Evolutionary conservation across 352 stramenopile genomes (phyloP).

Genomic region (Blastocystis sp.): DNA sequence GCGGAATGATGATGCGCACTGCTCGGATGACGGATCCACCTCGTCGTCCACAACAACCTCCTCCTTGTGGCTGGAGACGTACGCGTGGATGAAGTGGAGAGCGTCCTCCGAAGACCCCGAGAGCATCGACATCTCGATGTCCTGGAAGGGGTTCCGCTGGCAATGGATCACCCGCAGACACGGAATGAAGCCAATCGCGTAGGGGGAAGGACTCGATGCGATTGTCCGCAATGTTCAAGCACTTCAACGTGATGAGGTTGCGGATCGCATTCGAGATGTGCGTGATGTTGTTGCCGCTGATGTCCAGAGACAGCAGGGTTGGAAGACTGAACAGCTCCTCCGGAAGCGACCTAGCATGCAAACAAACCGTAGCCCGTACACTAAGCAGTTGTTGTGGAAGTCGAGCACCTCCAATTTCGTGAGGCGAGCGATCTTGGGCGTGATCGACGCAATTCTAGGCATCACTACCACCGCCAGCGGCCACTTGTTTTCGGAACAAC

Average conservation of each 20-base stretch:
- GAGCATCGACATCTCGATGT: background rate
- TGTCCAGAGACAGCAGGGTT: slow-evolving; percentile 13
- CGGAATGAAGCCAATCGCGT: slow-evolving; percentile 30
- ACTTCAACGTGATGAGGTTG: slow-evolving; percentile 13
- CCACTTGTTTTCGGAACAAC: slow-evolving; percentile 55
- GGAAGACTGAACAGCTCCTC: background rate
- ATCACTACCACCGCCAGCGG: background rate
- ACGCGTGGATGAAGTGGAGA: background rate
- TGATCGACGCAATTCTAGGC: slow-evolving; percentile 27
- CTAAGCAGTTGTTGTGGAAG: slow-evolving; percentile 48
- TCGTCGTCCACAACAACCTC: background rate
- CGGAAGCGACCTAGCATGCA: slow-evolving; percentile 7
- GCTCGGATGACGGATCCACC: background rate
- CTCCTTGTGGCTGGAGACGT: slow-evolving; percentile 1
- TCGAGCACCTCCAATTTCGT: slow-evolving; percentile 35
- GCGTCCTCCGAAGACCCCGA: background rate
- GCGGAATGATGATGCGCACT: background rate
- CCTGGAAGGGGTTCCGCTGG: slow-evolving; percentile 33
- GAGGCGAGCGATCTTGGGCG: background rate
- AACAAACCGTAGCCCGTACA: background rate
- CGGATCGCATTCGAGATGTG: background rate
- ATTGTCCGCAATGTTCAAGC: slow-evolving; percentile 57
- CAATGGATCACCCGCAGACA: slow-evolving; percentile 10
- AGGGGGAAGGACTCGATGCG: slow-evolving; percentile 36
- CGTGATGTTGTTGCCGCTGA: slow-evolving; percentile 33